A percentile compares a stretch with the other conserved stretches of the same genome.
These are phyloP conservation scores for Myochromella boudieri DNA, from an alignment of 768 basidiomycete species.

Conservation along the genomic window DNA sequence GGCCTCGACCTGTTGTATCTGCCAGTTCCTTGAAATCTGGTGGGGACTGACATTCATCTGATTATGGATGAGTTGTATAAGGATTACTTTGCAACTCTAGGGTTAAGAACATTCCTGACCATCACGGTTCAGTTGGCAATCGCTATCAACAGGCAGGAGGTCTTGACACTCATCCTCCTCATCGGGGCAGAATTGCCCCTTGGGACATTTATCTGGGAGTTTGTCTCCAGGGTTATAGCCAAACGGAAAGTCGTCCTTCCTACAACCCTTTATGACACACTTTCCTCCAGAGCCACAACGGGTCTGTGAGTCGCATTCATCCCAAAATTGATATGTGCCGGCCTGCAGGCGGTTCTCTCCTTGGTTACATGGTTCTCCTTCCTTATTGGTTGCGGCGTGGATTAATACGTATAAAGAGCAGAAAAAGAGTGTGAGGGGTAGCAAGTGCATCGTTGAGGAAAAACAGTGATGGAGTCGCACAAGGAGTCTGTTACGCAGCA, in stretches of 20 bases:
- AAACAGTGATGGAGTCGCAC: too few species aligned
- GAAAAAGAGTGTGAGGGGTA: conserved; percentile 55
- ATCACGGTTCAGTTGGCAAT: conserved; percentile 86
- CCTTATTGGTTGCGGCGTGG: conserved; percentile 45
- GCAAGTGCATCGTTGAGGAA: conserved; percentile 19
- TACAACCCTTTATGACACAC: conserved; percentile 68
- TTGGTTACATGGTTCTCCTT: conserved; percentile 49
- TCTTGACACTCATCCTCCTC: conserved; percentile 71
- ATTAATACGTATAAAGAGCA: conserved; percentile 39
- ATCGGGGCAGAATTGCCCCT: conserved; percentile 79
- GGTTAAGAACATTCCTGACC: conserved; percentile 45
- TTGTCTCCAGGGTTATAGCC: conserved; percentile 47
- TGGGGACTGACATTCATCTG: conserved; percentile 79
- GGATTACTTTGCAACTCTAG: background rate
- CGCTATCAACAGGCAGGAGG: conserved; percentile 57
- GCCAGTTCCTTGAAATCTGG: conserved; percentile 61
- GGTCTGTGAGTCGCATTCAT: conserved; percentile 70
- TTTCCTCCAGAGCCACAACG: conserved; percentile 58
- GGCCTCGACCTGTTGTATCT: conserved; percentile 64
- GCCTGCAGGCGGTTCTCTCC: conserved; percentile 65
- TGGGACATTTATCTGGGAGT: conserved; percentile 61
- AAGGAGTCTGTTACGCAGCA: conserved; percentile 1
- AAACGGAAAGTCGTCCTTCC: conserved; percentile 77
- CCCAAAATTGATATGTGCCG: conserved; percentile 79
- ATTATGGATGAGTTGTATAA: background rate